These are phyloP conservation scores for Diplodia seriata DNA, from an alignment of 2,329 filamentous ascomycete genomes.

Conservation along the genomic window DNA sequence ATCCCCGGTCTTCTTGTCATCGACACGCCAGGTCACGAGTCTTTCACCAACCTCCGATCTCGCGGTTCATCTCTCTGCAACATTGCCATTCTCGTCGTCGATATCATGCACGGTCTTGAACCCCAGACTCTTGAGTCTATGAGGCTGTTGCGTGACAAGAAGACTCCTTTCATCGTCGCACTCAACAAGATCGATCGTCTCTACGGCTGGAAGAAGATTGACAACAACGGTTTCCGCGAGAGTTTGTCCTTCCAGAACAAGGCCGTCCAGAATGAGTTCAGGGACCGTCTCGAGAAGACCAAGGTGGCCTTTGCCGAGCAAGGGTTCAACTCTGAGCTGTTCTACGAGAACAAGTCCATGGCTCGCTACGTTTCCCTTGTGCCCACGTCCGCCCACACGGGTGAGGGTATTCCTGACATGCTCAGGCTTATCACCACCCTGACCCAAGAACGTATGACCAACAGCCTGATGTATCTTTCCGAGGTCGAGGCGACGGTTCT, in stretches of 20 bases:
- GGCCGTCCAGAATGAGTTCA: slow-evolving; percentile 92
- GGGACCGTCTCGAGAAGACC: slow-evolving; percentile 85
- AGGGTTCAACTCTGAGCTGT: slow-evolving; percentile 96
- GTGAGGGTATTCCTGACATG: slow-evolving; percentile 98
- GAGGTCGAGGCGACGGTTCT: slow-evolving; percentile 98
- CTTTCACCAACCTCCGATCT: slow-evolving; percentile 96
- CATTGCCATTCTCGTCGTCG: slow-evolving; percentile 97
- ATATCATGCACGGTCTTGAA: slow-evolving; percentile 99
- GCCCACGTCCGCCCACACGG: slow-evolving; percentile 97
- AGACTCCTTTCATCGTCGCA: slow-evolving; percentile 97
- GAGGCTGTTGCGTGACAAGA: slow-evolving; percentile 87
- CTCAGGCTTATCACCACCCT: slow-evolving; percentile 91
- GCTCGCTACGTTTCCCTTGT: slow-evolving; percentile 92
- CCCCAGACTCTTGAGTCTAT: slow-evolving; percentile 98
- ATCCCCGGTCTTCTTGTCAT: slow-evolving; percentile 96
- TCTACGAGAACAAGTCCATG: slow-evolving; percentile 98
- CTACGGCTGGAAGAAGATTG: slow-evolving; percentile 98
- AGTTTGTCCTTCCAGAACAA: slow-evolving; percentile 89
- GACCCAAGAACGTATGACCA: slow-evolving; percentile 97
- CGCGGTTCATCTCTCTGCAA: slow-evolving; percentile 98
- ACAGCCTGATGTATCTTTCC: slow-evolving; percentile 95
- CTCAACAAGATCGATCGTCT: slow-evolving; percentile 99
- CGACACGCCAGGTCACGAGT: slow-evolving; percentile 99
- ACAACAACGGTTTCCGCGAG: slow-evolving; percentile 98
- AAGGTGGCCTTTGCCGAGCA: slow-evolving; percentile 95